Evolutionary conservation across 176 grass and related monocot genomes (phyloP), one percentile per base, ranked within the genome.

Genomic region (Oryza rufipogon): DNA sequence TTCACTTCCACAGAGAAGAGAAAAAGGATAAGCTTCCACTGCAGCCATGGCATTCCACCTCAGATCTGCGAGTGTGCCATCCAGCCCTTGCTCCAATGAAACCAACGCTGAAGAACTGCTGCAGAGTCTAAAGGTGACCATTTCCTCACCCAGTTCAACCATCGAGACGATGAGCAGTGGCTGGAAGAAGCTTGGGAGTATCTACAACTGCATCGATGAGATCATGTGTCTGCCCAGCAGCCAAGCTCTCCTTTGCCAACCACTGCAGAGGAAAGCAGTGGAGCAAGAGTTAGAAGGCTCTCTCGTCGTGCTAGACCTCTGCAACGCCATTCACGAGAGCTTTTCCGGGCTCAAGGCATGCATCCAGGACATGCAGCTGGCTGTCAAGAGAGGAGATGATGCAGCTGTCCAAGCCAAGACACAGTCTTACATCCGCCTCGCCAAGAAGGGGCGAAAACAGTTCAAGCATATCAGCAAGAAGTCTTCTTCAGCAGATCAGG

Each of bases 261-360:
- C 63, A 3, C 63, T 82, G 26, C 86, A 91, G n/a, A 84, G 70
- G 38, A 92, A 78, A 52, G 42, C 38, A n/a, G 54, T 95, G 25
- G 88, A 95, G 63, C 63, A 82, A 63, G 87, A 92, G 77, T 67
- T 89, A 2, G 87, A 89, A 68, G 9, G 7, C 36, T 87, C 87
- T n/a, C 78, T 92, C 19, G 4, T 75, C 20, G 77, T 89, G 71
- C 72, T 92, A 23, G 91, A 92, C 22, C 56, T 85, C 45, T 92
- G 84, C 67, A 49, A 80, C 4, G 10, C 72, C 32, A 32, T 81
- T 58, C 73, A 83, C 38, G 81, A 82, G 48, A 78, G 75, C 67
- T 78, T 89, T 64, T 44, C 45, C 12, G 61, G 69, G 25, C 70
- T 87, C 84, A 89, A 92, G 70, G 51, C 64, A 38, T 83, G 47